phyloP scores from a whole-genome alignment of 768 basidiomycete species.

The Tricholoma terreum region DNA sequence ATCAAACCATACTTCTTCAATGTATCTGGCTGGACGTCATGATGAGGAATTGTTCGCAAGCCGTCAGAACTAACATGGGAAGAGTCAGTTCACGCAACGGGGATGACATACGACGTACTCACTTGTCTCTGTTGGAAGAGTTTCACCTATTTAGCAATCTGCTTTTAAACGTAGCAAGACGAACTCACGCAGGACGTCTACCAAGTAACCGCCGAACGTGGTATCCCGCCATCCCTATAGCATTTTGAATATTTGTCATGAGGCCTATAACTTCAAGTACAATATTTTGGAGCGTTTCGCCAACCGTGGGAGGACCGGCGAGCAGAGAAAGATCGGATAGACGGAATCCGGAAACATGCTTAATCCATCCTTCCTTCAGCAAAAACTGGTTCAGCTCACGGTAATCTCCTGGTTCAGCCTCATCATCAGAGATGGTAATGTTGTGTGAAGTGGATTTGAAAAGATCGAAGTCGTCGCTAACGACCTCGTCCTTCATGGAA shows the following conservation, averaged over 20 bases:
- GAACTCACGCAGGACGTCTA: background rate
- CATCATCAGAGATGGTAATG: background rate
- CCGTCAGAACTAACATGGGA: background rate
- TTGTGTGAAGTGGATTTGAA: background rate
- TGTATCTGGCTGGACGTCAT: background rate
- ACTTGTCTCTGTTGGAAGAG: background rate
- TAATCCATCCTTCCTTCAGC: background rate
- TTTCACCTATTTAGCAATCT: no score
- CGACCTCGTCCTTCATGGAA: background rate
- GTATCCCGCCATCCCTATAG: background rate
- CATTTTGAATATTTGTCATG: background rate
- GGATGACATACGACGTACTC: background rate
- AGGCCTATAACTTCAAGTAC: background rate
- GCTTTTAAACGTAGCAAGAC: background rate
- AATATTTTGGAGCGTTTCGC: background rate
- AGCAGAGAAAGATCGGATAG: background rate
- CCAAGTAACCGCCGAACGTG: background rate
- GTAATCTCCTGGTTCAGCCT: background rate
- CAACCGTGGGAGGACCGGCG: background rate
- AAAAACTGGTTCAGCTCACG: background rate
- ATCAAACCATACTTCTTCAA: background rate
- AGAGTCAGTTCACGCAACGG: background rate
- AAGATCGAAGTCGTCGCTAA: background rate
- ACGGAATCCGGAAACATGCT: background rate
- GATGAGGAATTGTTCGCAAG: background rate